phyloP scores from a whole-genome alignment of 2,329 filamentous ascomycete genomes.

The Phyllosticta citrichinensis region DNA sequence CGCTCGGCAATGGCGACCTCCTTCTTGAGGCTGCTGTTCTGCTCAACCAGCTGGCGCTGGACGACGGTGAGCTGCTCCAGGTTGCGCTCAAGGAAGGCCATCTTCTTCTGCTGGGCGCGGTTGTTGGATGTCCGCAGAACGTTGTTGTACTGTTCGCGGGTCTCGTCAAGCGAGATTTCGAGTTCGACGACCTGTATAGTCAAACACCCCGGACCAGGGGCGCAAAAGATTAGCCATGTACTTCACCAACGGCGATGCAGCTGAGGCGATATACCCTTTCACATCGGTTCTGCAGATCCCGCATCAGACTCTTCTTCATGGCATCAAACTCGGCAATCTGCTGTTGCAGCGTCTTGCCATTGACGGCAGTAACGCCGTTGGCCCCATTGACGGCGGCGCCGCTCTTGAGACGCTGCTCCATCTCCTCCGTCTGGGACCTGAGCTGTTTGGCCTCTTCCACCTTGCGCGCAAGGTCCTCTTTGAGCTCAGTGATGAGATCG shows the following conservation, averaged over 20 bases:
- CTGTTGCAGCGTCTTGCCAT: slow-evolving; percentile 89
- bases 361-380: slow-evolving; percentile 47
- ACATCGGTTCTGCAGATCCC: slow-evolving; percentile 94
- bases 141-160: slow-evolving; percentile 97
- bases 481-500: slow-evolving; percentile 66
- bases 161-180: slow-evolving; percentile 95
- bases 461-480: slow-evolving; percentile 65
- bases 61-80: slow-evolving; percentile 96
- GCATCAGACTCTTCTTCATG: slow-evolving; percentile 99
- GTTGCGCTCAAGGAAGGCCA: slow-evolving; percentile 97
- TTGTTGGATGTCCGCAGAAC: slow-evolving; percentile 95
- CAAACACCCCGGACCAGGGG: slow-evolving; percentile 1
- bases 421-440: slow-evolving; percentile 68
- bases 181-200: slow-evolving; percentile 69
- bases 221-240: slow-evolving; percentile 7
- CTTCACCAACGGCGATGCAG: slow-evolving; percentile 9
- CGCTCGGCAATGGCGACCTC: slow-evolving; percentile 97
- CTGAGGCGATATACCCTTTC: slow-evolving; percentile 54
- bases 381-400: slow-evolving; percentile 42
- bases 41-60: slow-evolving; percentile 93
- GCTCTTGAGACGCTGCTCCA: slow-evolving; percentile 63
- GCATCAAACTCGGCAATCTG: slow-evolving; percentile 98
- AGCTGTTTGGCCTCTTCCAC: slow-evolving; percentile 73
- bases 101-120: slow-evolving; percentile 99
- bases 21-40: slow-evolving; percentile 96